Conservation (phyloP, 805 yeast genomes). For the Zygosaccharomyces gambellarensis region DNA sequence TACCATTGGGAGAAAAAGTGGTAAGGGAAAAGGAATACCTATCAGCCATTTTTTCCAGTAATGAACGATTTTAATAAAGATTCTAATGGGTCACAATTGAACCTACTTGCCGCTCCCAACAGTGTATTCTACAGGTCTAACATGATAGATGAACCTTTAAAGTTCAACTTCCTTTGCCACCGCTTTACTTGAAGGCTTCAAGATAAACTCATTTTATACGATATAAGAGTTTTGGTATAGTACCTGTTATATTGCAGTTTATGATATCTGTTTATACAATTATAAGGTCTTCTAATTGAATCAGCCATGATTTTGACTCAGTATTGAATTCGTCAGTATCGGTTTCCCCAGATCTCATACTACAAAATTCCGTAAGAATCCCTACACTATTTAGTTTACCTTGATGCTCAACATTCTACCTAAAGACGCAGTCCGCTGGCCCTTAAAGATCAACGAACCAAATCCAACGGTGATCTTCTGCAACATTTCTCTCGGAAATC, state of each 20-base stretch:
- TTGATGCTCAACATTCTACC: too few species aligned
- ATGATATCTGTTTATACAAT: not conserved
- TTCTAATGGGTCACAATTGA: not conserved
- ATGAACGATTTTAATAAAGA: not conserved
- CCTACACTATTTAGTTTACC: too few species aligned
- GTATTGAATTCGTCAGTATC: too few species aligned
- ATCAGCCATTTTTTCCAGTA: conserved; percentile 68
- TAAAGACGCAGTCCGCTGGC: too few species aligned
- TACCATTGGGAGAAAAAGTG: conserved; percentile 97
- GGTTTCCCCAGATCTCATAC: too few species aligned
- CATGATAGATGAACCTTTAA: not conserved
- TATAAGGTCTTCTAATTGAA: not conserved
- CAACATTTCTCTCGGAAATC: too few species aligned
- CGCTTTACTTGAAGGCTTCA: not conserved
- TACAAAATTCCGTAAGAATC: too few species aligned
- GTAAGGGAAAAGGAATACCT: conserved; percentile 96
- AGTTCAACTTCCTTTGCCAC: conserved; percentile 4
- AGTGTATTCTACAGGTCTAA: not conserved
- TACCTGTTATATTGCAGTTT: not conserved
- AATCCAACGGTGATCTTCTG: too few species aligned
- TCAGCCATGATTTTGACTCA: not conserved
- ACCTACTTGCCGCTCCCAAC: not conserved
- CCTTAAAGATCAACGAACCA: too few species aligned
- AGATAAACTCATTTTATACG: not conserved
- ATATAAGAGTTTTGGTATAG: not conserved